Evolutionary conservation across 2,329 filamentous ascomycete species (phyloP).

Genomic region (Aspergillus versicolor): DNA sequence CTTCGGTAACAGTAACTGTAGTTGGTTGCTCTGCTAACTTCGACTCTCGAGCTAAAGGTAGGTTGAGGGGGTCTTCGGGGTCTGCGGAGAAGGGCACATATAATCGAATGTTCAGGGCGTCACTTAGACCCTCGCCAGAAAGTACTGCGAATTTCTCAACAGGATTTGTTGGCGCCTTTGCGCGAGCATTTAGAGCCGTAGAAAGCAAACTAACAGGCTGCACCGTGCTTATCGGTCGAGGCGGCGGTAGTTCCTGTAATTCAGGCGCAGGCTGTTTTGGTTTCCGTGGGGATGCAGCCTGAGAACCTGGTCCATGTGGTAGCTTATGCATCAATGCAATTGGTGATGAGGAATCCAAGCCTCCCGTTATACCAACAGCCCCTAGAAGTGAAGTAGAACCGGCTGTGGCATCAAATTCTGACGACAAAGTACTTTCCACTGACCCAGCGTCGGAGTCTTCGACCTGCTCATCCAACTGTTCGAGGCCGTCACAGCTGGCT

Average conservation of each 20-base stretch:
- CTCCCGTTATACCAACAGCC: constrained; percentile 45
- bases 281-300: constrained; percentile 53
- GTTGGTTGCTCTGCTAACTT: constrained; percentile 51
- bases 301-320: constrained; percentile 32
- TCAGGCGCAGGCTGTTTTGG: constrained; percentile 46
- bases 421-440: constrained; percentile 51
- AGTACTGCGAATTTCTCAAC: constrained; percentile 60
- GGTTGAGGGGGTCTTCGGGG: constrained; percentile 56
- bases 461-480: constrained; percentile 39
- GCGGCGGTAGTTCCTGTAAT: constrained; percentile 59
- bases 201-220: constrained; percentile 58
- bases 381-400: constrained; percentile 60
- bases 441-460: constrained; percentile 51
- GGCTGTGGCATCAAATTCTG: constrained; percentile 54
- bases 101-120: constrained; percentile 63
- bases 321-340: constrained; percentile 44
- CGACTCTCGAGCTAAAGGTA: constrained; percentile 56
- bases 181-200: constrained; percentile 57
- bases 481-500: constrained; percentile 28
- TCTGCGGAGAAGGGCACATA: constrained; percentile 60
- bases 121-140: constrained; percentile 60
- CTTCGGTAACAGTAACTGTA: constrained; percentile 59
- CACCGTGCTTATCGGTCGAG: constrained; percentile 61
- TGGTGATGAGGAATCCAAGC: constrained; percentile 52
- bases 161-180: constrained; percentile 58